Percentiles rank a stretch among this genome's conserved stretches.
These are phyloP conservation scores for Botrytis deweyae DNA, from an alignment of 2,329 filamentous ascomycete species.

Conservation along the genomic window DNA sequence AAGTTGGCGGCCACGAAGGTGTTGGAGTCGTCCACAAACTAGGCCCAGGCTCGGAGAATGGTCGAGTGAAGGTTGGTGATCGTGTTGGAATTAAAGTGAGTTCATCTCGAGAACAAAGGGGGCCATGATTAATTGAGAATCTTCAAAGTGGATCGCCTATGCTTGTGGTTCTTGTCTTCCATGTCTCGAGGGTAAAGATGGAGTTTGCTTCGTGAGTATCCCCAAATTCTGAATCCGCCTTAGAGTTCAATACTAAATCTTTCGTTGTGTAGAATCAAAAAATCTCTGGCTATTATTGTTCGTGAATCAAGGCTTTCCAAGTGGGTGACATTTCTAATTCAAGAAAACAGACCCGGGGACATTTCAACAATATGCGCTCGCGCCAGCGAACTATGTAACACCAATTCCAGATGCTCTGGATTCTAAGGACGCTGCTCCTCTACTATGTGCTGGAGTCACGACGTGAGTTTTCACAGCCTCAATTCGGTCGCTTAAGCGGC, in stretches of 20 bases:
- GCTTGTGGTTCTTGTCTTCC: constrained; percentile 54
- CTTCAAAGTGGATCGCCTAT: constrained; percentile 51
- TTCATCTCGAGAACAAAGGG: background rate
- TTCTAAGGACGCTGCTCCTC: constrained; percentile 61
- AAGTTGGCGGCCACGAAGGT: constrained; percentile 70
- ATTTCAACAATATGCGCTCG: constrained; percentile 69
- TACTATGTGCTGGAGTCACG: constrained; percentile 68
- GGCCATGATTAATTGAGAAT: background rate
- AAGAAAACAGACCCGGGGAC: constrained; percentile 53
- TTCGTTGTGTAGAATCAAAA: constrained; percentile 45
- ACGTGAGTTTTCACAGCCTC: constrained; percentile 41
- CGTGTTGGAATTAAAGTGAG: constrained; percentile 66
- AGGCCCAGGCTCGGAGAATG: constrained; percentile 56
- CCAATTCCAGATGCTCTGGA: constrained; percentile 62
- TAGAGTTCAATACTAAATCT: constrained; percentile 20
- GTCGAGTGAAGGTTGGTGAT: constrained; percentile 62
- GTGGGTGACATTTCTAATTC: background rate
- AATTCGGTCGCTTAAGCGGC: constrained; percentile 18
- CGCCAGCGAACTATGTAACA: constrained; percentile 66
- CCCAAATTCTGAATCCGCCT: constrained; percentile 5
- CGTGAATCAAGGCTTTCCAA: constrained; percentile 20
- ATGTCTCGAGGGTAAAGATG: constrained; percentile 58
- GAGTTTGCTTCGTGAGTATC: constrained; percentile 60
- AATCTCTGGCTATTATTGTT: constrained; percentile 64
- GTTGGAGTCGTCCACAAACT: constrained; percentile 65